Conservation (phyloP, 1,284 basidiomycete genomes). For the Phylloporus sp. region DNA sequence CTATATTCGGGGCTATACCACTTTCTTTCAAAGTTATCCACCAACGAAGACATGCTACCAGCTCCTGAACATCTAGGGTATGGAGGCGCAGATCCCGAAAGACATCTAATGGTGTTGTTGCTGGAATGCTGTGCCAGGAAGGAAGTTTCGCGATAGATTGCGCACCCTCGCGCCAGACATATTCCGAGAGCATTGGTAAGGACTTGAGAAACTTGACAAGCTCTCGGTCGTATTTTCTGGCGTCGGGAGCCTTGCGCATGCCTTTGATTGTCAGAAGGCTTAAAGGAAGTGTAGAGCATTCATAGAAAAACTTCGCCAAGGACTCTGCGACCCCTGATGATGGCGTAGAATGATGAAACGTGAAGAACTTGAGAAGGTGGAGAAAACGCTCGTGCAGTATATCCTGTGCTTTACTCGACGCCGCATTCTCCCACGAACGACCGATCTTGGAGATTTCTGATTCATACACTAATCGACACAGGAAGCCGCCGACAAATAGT, state of each 20-base stretch:
- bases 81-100: neutral
- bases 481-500: conserved; percentile 5
- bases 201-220: neutral
- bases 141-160: neutral
- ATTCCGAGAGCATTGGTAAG: conserved; percentile 1
- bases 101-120: neutral
- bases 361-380: conserved; percentile 7
- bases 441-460: conserved; percentile 2
- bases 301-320: neutral
- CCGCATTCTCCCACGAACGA: neutral
- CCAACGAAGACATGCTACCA: conserved; percentile 1
- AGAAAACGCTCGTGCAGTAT: neutral
- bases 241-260: neutral
- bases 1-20: neutral
- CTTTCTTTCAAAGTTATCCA: neutral
- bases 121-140: neutral
- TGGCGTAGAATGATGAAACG: conserved; percentile 1
- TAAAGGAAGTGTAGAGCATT: conserved; percentile 3
- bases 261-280: neutral
- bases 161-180: neutral
- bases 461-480: conserved; percentile 5
- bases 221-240: neutral
- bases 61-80: neutral
- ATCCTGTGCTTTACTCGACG: neutral
- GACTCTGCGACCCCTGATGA: neutral